A percentile compares a stretch with the other conserved stretches of the same genome.
Evolutionary conservation across 2,329 filamentous ascomycete genomes (phyloP).

Genomic region (Bipolaris bicolor): DNA sequence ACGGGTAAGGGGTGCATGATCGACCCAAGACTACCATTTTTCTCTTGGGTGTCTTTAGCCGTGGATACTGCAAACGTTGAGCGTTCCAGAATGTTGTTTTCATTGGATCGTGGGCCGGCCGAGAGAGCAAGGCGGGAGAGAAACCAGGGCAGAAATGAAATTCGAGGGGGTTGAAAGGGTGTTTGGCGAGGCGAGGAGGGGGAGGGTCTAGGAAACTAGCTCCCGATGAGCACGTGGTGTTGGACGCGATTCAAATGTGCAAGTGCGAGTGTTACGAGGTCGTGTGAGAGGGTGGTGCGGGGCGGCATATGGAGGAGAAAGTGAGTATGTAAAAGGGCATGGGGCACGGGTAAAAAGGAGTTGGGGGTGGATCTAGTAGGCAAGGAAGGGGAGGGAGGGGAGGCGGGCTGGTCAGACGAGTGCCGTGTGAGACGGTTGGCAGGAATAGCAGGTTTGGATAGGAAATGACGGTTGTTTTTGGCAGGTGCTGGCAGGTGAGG

Average conservation of each 20-base stretch:
- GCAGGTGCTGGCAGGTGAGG: background rate
- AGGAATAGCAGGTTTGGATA: background rate
- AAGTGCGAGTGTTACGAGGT: background rate
- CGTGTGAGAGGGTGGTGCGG: background rate
- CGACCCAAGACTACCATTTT: background rate
- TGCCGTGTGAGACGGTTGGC: background rate
- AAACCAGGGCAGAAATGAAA: background rate
- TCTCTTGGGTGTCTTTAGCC: background rate
- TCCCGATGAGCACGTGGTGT: background rate
- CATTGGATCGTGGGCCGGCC: background rate
- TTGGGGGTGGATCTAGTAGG: background rate
- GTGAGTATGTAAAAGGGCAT: background rate
- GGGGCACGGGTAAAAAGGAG: background rate
- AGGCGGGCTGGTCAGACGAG: background rate
- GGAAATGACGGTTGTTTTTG: background rate
- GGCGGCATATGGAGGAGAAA: background rate
- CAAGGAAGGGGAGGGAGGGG: background rate
- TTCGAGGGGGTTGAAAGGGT: background rate
- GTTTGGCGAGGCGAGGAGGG: background rate
- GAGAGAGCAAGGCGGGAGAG: too few species aligned
- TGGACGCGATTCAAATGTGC: background rate
- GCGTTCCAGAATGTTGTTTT: constrained; percentile 1
- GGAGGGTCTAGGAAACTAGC: background rate
- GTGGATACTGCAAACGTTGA: background rate
- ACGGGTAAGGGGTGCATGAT: background rate